These are phyloP conservation scores for Craterostigma plantagineum DNA, from an alignment of 257 asterid species.

Conservation along the genomic window DNA sequence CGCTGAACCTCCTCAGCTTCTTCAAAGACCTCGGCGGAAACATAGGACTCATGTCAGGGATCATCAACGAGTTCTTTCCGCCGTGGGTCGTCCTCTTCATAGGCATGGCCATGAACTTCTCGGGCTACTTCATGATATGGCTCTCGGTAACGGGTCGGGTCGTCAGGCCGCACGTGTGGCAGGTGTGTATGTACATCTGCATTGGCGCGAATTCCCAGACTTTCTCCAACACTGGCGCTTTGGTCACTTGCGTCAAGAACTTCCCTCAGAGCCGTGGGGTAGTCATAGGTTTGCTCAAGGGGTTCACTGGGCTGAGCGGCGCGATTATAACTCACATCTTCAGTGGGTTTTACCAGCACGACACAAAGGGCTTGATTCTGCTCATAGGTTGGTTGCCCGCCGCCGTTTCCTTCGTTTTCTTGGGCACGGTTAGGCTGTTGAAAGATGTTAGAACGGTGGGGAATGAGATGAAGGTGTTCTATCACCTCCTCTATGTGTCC, in stretches of 20 bases:
- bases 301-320: constrained; percentile 39
- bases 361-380: constrained; percentile 17
- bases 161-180: constrained; percentile 27
- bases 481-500: constrained; percentile 22
- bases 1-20: constrained; percentile 33
- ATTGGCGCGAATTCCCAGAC: constrained; percentile 43
- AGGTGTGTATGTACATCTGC: constrained; percentile 38
- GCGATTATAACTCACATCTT: constrained; percentile 29
- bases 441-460: constrained; percentile 7
- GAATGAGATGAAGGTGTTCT: constrained; percentile 19
- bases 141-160: constrained; percentile 25
- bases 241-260: constrained; percentile 29
- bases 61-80: constrained; percentile 36
- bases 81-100: constrained; percentile 46
- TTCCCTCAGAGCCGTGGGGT: constrained; percentile 34
- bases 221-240: constrained; percentile 37
- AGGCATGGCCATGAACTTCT: constrained; percentile 38
- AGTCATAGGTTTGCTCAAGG: constrained; percentile 31
- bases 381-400: constrained; percentile 30
- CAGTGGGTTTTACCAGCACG: constrained; percentile 21
- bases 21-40: constrained; percentile 51
- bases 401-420: constrained; percentile 13
- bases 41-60: constrained; percentile 34
- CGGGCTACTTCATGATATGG: constrained; percentile 48
- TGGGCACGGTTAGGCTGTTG: constrained; percentile 13